These are phyloP conservation scores for Sisymbrium irio DNA, from an alignment of 345 rosid species.

Conservation along the genomic window DNA sequence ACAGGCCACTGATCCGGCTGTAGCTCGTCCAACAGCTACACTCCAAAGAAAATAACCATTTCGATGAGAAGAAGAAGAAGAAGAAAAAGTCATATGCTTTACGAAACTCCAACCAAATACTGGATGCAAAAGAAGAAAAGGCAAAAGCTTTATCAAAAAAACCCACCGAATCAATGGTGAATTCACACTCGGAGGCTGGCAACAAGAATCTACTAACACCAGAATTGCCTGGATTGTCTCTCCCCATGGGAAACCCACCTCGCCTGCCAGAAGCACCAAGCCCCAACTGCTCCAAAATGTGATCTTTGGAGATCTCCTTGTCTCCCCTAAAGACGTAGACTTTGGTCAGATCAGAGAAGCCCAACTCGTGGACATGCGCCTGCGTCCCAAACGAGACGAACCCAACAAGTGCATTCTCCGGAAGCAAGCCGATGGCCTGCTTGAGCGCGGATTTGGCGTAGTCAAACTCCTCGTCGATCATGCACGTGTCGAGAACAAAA, in stretches of 20 bases:
- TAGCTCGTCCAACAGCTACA: constrained; percentile 91
- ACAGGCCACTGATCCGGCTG: constrained; percentile 97
- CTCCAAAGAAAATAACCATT: background rate
- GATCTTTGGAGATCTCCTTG: constrained; percentile 81
- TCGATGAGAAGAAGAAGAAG: background rate
- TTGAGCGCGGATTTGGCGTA: constrained; percentile 71
- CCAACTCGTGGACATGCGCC: constrained; percentile 92
- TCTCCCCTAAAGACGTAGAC: constrained; percentile 89
- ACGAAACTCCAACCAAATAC: background rate
- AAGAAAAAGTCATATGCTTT: background rate
- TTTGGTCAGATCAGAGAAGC: constrained; percentile 86
- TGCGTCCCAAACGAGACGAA: constrained; percentile 94
- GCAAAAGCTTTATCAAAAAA: background rate
- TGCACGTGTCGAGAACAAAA: constrained; percentile 82
- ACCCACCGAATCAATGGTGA: constrained; percentile 75
- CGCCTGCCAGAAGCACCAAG: constrained; percentile 66
- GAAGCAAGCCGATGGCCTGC: constrained; percentile 86
- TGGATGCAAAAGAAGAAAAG: no score
- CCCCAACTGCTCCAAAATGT: constrained; percentile 86
- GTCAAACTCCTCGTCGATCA: constrained; percentile 92
- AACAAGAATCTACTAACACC: constrained; percentile 77
- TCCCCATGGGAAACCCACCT: constrained; percentile 58
- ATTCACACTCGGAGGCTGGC: constrained; percentile 96
- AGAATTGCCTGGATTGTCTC: constrained; percentile 42
- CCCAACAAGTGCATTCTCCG: constrained; percentile 93